These are phyloP conservation scores for Eimeria maxima DNA, from an alignment of 169 alveolate species.

Conservation along the genomic window DNA sequence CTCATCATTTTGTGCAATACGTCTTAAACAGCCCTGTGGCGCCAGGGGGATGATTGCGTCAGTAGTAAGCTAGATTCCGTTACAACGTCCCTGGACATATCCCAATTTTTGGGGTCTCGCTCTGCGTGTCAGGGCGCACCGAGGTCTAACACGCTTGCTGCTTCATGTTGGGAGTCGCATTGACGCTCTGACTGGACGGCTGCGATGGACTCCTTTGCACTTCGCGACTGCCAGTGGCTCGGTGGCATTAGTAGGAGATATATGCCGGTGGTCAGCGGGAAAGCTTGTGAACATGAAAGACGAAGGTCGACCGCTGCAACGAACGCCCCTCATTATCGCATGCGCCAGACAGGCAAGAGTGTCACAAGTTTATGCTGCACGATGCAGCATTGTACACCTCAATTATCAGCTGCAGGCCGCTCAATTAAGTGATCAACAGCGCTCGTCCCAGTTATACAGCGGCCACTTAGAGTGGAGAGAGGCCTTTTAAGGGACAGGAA, in stretches of 20 bases:
- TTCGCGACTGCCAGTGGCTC: slow-evolving; percentile 48
- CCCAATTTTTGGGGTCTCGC: background rate
- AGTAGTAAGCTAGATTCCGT: background rate
- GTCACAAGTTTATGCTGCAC: background rate
- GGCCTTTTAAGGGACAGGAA: background rate
- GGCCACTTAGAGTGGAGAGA: background rate
- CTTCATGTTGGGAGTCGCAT: slow-evolving; percentile 31
- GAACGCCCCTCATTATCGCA: slow-evolving; percentile 56
- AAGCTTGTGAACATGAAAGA: slow-evolving; percentile 13
- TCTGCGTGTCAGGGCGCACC: slow-evolving; percentile 1
- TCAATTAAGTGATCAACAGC: background rate
- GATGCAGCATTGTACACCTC: background rate
- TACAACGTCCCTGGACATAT: too few species aligned
- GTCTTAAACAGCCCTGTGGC: background rate
- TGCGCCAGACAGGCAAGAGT: slow-evolving; percentile 31
- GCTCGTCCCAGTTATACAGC: background rate
- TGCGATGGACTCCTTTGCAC: slow-evolving; percentile 46
- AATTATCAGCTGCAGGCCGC: background rate
- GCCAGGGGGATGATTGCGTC: background rate
- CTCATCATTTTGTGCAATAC: background rate
- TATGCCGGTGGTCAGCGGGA: slow-evolving; percentile 54
- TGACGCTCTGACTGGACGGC: slow-evolving; percentile 18
- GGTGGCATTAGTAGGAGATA: background rate
- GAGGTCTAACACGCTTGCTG: slow-evolving; percentile 44
- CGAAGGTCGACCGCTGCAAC: slow-evolving; percentile 18